phyloP scores from a whole-genome alignment of 495 filamentous ascomycete genomes.

The Aspergillus hancockii region DNA sequence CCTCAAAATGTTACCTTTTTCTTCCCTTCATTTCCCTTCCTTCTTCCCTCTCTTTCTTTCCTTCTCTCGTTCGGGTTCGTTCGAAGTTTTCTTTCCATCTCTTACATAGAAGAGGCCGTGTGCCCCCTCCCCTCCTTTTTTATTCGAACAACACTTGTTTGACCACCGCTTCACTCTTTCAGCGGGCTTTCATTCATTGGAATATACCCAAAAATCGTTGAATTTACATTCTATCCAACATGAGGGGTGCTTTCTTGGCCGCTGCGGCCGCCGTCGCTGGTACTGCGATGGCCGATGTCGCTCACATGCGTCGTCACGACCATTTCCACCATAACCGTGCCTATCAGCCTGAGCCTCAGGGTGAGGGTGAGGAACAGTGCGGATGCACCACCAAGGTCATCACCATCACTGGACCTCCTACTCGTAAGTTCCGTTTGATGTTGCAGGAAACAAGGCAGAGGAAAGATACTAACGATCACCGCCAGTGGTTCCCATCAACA shows the following conservation, averaged over 20 bases:
- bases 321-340: conserved; percentile 59
- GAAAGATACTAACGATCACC: not conserved
- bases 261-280: conserved; percentile 67
- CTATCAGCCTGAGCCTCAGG: conserved; percentile 25
- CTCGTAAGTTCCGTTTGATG: conserved; percentile 55
- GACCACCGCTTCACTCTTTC: conserved; percentile 95
- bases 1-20: conserved; percentile 3
- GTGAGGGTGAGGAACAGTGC: conserved; percentile 46
- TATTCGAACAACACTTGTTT: conserved; percentile 42
- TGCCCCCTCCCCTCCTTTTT: conserved; percentile 50
- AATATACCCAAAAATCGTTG: conserved; percentile 12
- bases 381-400: conserved; percentile 71
- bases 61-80: conserved; percentile 22
- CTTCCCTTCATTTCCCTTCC: conserved; percentile 14
- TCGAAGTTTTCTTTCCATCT: conserved; percentile 30
- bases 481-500: conserved; percentile 33
- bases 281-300: conserved; percentile 57
- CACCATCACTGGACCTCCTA: conserved; percentile 58
- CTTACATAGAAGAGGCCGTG: conserved; percentile 54
- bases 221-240: conserved; percentile 41
- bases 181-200: conserved; percentile 85
- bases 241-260: conserved; percentile 70
- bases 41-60: conserved; percentile 44
- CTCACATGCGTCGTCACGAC: conserved; percentile 58
- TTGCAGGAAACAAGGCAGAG: not conserved